phyloP scores from a whole-genome alignment of 345 rosid genomes.

The Cardiospermum halicacabum region DNA sequence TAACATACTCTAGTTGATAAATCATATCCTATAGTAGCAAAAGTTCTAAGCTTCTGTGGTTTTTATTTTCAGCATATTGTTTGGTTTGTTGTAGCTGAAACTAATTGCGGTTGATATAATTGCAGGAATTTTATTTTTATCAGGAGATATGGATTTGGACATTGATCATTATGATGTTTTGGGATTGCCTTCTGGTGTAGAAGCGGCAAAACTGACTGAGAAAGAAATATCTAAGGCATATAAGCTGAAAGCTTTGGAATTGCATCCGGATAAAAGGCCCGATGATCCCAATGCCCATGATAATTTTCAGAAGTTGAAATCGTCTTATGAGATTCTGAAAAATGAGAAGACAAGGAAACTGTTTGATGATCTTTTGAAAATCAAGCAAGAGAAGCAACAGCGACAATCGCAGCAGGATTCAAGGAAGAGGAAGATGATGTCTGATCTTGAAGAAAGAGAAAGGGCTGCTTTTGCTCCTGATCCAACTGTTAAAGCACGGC shows the following conservation, averaged over 20 bases:
- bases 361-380: conserved; percentile 72
- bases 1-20: too few relatives aligned
- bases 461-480: conserved; percentile 60
- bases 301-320: conserved; percentile 67
- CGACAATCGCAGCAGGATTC: conserved; percentile 55
- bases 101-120: not conserved
- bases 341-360: conserved; percentile 78
- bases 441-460: conserved; percentile 83
- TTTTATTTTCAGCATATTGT: too few relatives aligned
- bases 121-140: not conserved
- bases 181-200: conserved; percentile 85
- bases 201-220: conserved; percentile 63
- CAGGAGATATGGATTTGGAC: conserved; percentile 35
- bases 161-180: conserved; percentile 76
- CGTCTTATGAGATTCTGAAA: conserved; percentile 71
- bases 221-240: conserved; percentile 80
- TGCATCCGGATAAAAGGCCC: conserved; percentile 85
- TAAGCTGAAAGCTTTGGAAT: conserved; percentile 61
- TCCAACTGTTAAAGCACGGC: conserved; percentile 32
- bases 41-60: too few relatives aligned
- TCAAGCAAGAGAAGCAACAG: conserved; percentile 58
- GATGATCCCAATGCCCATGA: conserved; percentile 83
- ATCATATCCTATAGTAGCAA: too few relatives aligned
- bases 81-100: not conserved
- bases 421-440: conserved; percentile 69